These are phyloP conservation scores for Talaromyces islandicus DNA, from an alignment of 2,329 filamentous ascomycete species.

Conservation along the genomic window DNA sequence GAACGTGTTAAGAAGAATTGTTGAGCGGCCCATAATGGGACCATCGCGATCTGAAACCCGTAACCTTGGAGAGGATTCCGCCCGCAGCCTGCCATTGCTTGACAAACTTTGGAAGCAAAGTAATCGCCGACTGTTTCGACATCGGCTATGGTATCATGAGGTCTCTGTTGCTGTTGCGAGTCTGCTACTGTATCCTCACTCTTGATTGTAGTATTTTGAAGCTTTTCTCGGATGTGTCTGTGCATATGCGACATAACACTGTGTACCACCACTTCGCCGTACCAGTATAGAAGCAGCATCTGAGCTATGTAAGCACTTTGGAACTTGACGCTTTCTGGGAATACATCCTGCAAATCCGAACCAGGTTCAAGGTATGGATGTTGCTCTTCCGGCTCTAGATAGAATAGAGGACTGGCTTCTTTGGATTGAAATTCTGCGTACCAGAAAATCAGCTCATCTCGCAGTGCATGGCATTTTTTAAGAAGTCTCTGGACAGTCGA, in stretches of 20 bases:
- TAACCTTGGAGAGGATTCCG: conserved; percentile 10
- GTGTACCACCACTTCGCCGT: conserved; percentile 11
- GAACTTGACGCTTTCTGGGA: conserved; percentile 8
- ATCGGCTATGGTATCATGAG: conserved; percentile 1
- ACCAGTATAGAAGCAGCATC: conserved; percentile 9
- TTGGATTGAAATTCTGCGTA: conserved; percentile 9
- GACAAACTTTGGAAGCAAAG: conserved; percentile 10
- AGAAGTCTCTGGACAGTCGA: conserved; percentile 1
- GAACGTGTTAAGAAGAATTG: conserved; percentile 6
- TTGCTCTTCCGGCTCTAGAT: conserved; percentile 9
- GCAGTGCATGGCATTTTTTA: conserved; percentile 4
- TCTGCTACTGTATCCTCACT: neutral
- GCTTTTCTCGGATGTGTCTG: neutral
- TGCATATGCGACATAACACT: conserved; percentile 9
- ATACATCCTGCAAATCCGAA: conserved; percentile 7
- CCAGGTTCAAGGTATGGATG: conserved; percentile 10
- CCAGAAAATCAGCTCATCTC: conserved; percentile 7
- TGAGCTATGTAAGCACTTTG: conserved; percentile 9
- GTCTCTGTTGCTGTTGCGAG: neutral
- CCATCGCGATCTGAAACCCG: conserved; percentile 9
- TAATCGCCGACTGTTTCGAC: conserved; percentile 8
- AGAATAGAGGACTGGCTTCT: conserved; percentile 7
- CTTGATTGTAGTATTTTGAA: neutral
- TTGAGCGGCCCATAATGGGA: conserved; percentile 10
- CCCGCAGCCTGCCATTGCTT: conserved; percentile 10